Percentiles rank a stretch among this genome's conserved stretches.
These are phyloP conservation scores for Suhomyces kunorum DNA, from an alignment of 1,139 yeast genomes.

Conservation along the genomic window DNA sequence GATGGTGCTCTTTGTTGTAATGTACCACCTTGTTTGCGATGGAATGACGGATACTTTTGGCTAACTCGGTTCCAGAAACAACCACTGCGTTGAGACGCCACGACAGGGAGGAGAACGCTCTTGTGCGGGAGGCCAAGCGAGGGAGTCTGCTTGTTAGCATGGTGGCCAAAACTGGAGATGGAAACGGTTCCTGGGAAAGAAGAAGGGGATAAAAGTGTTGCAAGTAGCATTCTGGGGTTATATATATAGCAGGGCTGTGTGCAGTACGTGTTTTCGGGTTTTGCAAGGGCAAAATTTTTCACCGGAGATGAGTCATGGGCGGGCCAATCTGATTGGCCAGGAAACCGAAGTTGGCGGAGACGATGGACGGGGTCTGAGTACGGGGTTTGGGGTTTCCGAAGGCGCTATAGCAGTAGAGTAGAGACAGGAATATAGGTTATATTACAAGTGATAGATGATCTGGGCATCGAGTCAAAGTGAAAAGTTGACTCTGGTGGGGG, in stretches of 20 bases:
- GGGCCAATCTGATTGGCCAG: conserved; percentile 6
- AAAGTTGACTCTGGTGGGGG: no score
- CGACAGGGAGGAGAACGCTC: conserved; percentile 14
- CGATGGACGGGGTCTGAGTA: background rate
- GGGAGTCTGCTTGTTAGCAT: conserved; percentile 13
- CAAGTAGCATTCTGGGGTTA: no score
- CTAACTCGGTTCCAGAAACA: conserved; percentile 48
- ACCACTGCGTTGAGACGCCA: conserved; percentile 36
- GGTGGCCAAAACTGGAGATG: background rate
- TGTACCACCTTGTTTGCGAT: conserved; percentile 46
- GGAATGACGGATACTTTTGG: conserved; percentile 37
- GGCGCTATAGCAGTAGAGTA: background rate
- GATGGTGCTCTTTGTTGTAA: conserved; percentile 36
- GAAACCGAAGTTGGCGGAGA: background rate
- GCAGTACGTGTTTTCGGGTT: no score
- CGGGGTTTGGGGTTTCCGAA: background rate
- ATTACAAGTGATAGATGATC: no score
- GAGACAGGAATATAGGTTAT: no score
- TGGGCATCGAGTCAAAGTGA: no score
- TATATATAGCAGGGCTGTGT: conserved; percentile 5
- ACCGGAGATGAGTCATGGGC: conserved; percentile 11
- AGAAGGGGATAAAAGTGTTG: background rate
- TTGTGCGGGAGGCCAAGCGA: conserved; percentile 6
- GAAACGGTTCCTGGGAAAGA: background rate
- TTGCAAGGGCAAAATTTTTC: conserved; percentile 9